phyloP scores from a whole-genome alignment of 1,284 basidiomycete genomes.

The Ganoderma boninense region DNA sequence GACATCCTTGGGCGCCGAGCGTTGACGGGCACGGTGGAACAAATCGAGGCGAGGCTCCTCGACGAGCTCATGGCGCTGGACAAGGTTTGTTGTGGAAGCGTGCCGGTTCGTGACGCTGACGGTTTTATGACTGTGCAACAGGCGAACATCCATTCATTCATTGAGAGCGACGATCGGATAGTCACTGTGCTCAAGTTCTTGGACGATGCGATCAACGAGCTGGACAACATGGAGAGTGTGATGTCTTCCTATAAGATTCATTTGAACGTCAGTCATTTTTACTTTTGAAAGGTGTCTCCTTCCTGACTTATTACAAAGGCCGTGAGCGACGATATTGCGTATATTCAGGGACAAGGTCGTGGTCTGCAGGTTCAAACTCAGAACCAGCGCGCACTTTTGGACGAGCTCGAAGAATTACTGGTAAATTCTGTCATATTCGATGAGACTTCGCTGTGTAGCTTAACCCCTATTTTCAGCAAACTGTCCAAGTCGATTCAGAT shows the following conservation, averaged over 20 bases:
- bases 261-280: constrained; percentile 74
- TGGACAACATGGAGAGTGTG: constrained; percentile 88
- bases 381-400: constrained; percentile 88
- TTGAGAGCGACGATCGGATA: constrained; percentile 92
- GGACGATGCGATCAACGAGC: constrained; percentile 86
- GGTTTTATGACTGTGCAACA: constrained; percentile 41
- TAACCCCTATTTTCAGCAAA: constrained; percentile 67
- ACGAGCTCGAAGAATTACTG: constrained; percentile 86
- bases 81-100: constrained; percentile 71
- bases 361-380: constrained; percentile 98
- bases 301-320: constrained; percentile 59
- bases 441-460: background rate
- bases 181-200: constrained; percentile 88
- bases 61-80: constrained; percentile 92
- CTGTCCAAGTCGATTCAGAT: constrained; percentile 88
- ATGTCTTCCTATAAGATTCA: constrained; percentile 95
- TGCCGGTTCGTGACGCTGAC: background rate
- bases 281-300: background rate
- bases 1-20: constrained; percentile 69
- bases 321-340: constrained; percentile 93
- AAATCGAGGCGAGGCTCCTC: constrained; percentile 86
- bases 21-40: constrained; percentile 79
- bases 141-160: constrained; percentile 97
- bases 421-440: constrained; percentile 50
- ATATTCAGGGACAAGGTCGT: constrained; percentile 96